phyloP scores from a whole-genome alignment of 768 basidiomycete genomes.

The Brasilioporus rufonigricans region DNA sequence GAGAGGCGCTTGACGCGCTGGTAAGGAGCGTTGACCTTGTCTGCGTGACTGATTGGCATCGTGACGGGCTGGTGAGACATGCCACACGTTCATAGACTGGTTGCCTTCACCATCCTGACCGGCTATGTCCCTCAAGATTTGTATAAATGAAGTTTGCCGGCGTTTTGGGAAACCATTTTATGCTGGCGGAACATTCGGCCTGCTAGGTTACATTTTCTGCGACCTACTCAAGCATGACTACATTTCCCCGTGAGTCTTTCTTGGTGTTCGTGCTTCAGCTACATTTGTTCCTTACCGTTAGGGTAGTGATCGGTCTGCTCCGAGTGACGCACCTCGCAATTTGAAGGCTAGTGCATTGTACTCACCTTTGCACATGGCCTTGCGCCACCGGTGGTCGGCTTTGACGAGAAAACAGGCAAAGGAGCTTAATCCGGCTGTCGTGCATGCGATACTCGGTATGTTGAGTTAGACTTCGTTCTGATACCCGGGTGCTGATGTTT shows the following conservation, averaged over 20 bases:
- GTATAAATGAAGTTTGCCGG: slow-evolving; percentile 78
- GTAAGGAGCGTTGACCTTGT: slow-evolving; percentile 76
- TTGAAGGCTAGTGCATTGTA: slow-evolving; percentile 64
- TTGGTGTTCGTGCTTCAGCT: slow-evolving; percentile 3
- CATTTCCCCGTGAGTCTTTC: slow-evolving; percentile 68
- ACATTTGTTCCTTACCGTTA: slow-evolving; percentile 7
- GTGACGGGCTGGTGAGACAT: slow-evolving; percentile 64
- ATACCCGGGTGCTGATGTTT: slow-evolving; percentile 11
- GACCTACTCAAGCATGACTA: slow-evolving; percentile 88
- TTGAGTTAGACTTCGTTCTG: slow-evolving; percentile 1
- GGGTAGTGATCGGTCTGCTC: slow-evolving; percentile 60
- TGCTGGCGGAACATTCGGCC: slow-evolving; percentile 87
- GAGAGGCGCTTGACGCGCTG: slow-evolving; percentile 53
- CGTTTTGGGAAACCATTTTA: slow-evolving; percentile 77
- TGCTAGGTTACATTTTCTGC: slow-evolving; percentile 92
- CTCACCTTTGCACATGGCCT: slow-evolving; percentile 56
- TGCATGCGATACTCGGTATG: slow-evolving; percentile 73
- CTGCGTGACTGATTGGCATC: slow-evolving; percentile 79
- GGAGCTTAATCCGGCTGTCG: slow-evolving; percentile 72
- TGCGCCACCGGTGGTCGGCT: slow-evolving; percentile 66
- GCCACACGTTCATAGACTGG: neutral
- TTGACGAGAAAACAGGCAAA: slow-evolving; percentile 77
- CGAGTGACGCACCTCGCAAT: slow-evolving; percentile 57
- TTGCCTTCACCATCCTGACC: slow-evolving; percentile 8
- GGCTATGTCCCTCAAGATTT: slow-evolving; percentile 47